These are phyloP conservation scores for Xylaria hypoxylon DNA, from an alignment of 2,329 filamentous ascomycete species.

Conservation along the genomic window DNA sequence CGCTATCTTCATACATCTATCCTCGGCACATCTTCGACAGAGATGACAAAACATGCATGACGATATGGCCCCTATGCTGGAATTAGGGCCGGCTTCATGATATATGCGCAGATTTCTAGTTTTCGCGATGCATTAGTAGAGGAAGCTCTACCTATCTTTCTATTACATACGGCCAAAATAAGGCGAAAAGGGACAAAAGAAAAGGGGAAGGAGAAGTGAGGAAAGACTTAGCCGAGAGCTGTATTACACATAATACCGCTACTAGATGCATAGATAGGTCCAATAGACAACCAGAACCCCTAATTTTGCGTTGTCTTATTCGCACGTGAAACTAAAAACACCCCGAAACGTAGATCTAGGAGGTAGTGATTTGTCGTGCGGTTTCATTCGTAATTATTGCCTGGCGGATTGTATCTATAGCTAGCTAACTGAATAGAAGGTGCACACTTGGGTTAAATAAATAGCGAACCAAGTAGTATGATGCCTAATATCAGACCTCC, in stretches of 20 bases:
- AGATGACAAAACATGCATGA: background rate
- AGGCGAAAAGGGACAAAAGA: background rate
- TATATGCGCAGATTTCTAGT: conserved; percentile 18
- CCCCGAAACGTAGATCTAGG: too few relatives aligned
- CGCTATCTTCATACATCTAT: background rate
- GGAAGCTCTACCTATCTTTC: background rate
- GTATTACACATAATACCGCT: background rate
- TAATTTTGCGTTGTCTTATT: too few relatives aligned
- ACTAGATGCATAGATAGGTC: background rate
- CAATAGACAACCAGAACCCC: background rate
- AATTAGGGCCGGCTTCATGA: background rate
- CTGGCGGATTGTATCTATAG: too few relatives aligned
- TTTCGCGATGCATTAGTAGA: conserved; percentile 6
- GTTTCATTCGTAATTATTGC: too few relatives aligned
- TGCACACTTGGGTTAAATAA: too few relatives aligned
- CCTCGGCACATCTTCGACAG: background rate
- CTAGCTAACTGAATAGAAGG: too few relatives aligned
- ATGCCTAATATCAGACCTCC: too few relatives aligned
- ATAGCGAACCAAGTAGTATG: too few relatives aligned
- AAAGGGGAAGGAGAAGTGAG: too few relatives aligned
- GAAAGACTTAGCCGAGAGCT: background rate
- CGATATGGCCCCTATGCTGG: background rate
- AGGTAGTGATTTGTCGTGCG: too few relatives aligned
- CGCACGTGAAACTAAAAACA: too few relatives aligned
- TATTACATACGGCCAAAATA: background rate